These are phyloP conservation scores for Barnettozyma vustinii DNA, from an alignment of 805 yeast genomes.

Conservation along the genomic window DNA sequence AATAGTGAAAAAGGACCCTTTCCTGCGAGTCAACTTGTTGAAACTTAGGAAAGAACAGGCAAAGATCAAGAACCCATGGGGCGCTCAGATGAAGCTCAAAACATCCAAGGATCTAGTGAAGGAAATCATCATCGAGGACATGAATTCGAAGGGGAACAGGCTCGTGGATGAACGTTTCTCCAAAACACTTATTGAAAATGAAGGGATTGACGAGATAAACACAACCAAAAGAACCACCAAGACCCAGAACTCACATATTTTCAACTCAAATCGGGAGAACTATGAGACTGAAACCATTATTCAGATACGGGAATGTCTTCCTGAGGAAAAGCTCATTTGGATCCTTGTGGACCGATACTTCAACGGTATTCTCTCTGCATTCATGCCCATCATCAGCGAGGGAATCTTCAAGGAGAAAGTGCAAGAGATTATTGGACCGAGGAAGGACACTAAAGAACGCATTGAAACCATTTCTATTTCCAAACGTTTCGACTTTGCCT, in stretches of 20 bases:
- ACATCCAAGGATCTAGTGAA: constrained; percentile 16
- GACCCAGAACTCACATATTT: constrained; percentile 12
- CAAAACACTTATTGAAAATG: constrained; percentile 30
- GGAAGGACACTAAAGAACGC: constrained; percentile 9
- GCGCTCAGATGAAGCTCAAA: neutral
- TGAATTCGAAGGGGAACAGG: constrained; percentile 7
- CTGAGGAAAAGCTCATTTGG: constrained; percentile 21
- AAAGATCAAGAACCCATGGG: constrained; percentile 6
- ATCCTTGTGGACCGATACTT: constrained; percentile 20
- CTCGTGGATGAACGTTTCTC: constrained; percentile 27
- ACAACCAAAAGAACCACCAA: constrained; percentile 2
- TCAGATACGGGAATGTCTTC: constrained; percentile 19
- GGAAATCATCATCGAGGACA: constrained; percentile 19
- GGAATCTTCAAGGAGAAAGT: constrained; percentile 13
- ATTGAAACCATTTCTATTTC: constrained; percentile 10
- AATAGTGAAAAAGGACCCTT: constrained; percentile 27
- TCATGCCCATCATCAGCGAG: constrained; percentile 25
- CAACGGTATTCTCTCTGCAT: constrained; percentile 15
- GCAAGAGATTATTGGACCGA: constrained; percentile 12
- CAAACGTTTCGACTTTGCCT: constrained; percentile 24
- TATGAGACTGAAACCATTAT: constrained; percentile 19
- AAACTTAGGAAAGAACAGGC: constrained; percentile 27
- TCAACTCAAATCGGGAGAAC: constrained; percentile 8
- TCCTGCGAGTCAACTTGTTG: constrained; percentile 21
- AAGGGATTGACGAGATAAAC: constrained; percentile 33